Evolutionary conservation across 2,329 filamentous ascomycete genomes (phyloP), one percentile per base, ranked within the genome.

Genomic region (Colletotrichum cordylinicola): DNA sequence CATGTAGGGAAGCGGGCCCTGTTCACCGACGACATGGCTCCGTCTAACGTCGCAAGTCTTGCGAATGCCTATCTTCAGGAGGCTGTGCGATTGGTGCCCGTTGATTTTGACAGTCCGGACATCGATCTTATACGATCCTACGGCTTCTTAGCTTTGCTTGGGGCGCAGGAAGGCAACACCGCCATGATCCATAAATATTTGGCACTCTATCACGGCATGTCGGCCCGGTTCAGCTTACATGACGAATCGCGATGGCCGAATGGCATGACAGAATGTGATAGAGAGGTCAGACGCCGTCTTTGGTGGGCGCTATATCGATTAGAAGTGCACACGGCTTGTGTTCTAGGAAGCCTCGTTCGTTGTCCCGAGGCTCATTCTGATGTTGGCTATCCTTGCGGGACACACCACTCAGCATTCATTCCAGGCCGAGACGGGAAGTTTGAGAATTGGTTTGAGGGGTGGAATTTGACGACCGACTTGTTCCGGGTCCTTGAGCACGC

Each of bases 381-480:
- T 0, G 79, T 80, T 16, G 16, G 67, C 12, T 80, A 79, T 65
- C 79, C 78, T 8, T 29, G 39, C 0, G 70, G 70, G 5, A 24
- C 58, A 9, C 62, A 75, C 37, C 73, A 75, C 21, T 62, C 69
- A 16, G 37, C 48, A 1, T 61, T 72, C 56, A 39, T 72, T 8
- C 60, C 68, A 5, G 60, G 73, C 27, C 65, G 70, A 2, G 70
- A 73, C n/a, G 70, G 70, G 31, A 15, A 67, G 33, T 72, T 66
- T 21, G 70, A 72, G 64, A 39, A 56, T 67, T 91, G 90, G 90
- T 81, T 91, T 16, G 84, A 85, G 39, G 90, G 90, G 24, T 91
- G 88, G 88, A 91, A 91, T 79, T 90, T 90, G 69, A 88, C 86
- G 6, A 90, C 88, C 0, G 89, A 91, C 78, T 81, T 91, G 1